Evolutionary conservation across 352 stramenopile genomes (phyloP).

Genomic region (Hyaloperonospora brassicae): DNA sequence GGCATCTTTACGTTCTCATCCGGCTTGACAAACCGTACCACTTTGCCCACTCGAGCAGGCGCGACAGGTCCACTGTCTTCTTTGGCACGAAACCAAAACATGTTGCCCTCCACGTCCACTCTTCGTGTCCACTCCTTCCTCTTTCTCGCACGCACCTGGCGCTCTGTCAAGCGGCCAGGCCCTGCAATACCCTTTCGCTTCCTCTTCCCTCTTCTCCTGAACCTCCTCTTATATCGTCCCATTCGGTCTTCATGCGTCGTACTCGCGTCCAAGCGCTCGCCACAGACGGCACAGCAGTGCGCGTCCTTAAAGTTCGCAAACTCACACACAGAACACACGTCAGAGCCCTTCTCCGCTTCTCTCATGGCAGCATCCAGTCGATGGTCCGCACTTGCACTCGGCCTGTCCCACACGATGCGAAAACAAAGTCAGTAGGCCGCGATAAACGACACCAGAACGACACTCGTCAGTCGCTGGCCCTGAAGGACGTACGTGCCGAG

Average conservation of each 20-base stretch:
- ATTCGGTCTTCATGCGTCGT: not conserved
- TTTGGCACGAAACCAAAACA: conserved; percentile 48
- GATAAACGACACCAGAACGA: conserved; percentile 1
- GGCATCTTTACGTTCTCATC: conserved; percentile 25
- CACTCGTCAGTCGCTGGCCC: not conserved
- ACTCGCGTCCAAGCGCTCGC: conserved; percentile 23
- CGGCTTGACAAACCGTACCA: conserved; percentile 23
- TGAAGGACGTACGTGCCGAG: conserved; percentile 34
- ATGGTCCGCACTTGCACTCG: conserved; percentile 23
- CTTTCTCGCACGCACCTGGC: conserved; percentile 32
- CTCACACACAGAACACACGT: conserved; percentile 35
- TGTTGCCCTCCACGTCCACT: conserved; percentile 42
- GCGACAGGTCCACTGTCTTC: conserved; percentile 7
- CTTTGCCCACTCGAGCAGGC: conserved; percentile 23
- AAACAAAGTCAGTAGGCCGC: conserved; percentile 2
- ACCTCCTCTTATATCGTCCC: conserved; percentile 14
- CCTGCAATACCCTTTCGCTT: conserved; percentile 5
- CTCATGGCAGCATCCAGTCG: conserved; percentile 44
- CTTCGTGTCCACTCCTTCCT: conserved; percentile 53
- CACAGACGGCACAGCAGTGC: conserved; percentile 41
- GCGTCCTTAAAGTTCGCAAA: conserved; percentile 58
- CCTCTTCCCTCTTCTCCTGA: conserved; percentile 9
- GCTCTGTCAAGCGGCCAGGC: conserved; percentile 21
- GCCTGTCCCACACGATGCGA: conserved; percentile 10
- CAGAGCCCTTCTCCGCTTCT: conserved; percentile 43